Base-by-base conservation (phyloP, 2,329 filamentous ascomycete species). In the Beauveria brongniartii region DNA sequence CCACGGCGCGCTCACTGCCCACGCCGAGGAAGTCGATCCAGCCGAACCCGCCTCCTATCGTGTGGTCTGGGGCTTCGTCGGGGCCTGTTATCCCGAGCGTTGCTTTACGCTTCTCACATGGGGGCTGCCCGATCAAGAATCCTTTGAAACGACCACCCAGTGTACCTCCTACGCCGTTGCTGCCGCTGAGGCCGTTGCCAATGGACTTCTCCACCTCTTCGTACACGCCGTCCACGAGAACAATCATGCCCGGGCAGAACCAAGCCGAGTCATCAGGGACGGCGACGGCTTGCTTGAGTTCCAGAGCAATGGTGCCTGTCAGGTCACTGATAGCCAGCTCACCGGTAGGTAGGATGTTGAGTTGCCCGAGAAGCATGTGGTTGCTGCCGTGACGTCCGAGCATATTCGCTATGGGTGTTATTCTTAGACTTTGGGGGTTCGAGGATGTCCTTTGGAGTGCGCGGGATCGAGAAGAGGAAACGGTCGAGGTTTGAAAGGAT, bases 1-100 rank as follows among this genome's bases (percentile, higher is more conserved):
- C 92, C 1, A 88, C 84, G 7, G 91, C 92, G 51, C 92, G 87
- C 72, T 96, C 91, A 68, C 91, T 96, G 41, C 93, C 93, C 1
- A 94, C 84, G 6, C 93, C 94, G 1, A 97, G 79, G 70, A 97
- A 99, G 72, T 97, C 94, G 58, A 96, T 92, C 92, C 94, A 99
- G 48, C 94, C 94, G 70, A 97, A 97, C 1, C 90, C 91, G 62
- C 90, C 90, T 30, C 87, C 88, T 47, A 89, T 84, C 44, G 83
- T 86, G 63, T 84, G 79, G 62, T 84, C 82, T 22, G 78, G 75
- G 12, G 81, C 80, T n/a, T 80, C 79, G 24, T 86, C 82, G 2
- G 77, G 80, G 18, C 80, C 82, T 60, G 80, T 83, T 55, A 89
- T 84, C 10, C 92, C 92, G 3, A 97, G 78, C 0, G 92, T 94